A percentile compares a stretch with the other conserved stretches of the same genome.
phyloP scores from a whole-genome alignment of 139 green algal species.

The Closterium sp. region DNA sequence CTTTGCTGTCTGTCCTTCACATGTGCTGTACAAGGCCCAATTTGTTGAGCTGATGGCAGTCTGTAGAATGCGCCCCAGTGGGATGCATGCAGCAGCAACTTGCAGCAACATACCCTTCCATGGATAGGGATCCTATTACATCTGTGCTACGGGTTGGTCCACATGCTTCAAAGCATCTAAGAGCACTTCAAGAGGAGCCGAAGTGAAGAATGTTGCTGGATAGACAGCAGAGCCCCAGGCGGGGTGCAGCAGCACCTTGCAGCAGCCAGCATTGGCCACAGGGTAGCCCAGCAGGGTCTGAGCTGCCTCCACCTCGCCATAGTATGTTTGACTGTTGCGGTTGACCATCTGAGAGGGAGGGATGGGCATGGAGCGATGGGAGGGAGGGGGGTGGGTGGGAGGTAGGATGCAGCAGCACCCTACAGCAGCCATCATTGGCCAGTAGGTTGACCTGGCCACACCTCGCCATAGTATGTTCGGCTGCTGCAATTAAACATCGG shows the following conservation, averaged over 20 bases:
- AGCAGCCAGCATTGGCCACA: constrained; percentile 73
- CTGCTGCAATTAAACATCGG: constrained; percentile 63
- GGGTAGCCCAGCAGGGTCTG: constrained; percentile 66
- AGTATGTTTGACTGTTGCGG: constrained; percentile 65
- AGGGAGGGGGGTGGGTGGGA: constrained; percentile 1
- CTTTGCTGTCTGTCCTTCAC: too few relatives aligned
- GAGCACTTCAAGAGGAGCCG: constrained; percentile 61
- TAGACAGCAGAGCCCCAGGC: constrained; percentile 88
- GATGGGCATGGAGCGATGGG: constrained; percentile 6
- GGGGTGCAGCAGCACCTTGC: constrained; percentile 88
- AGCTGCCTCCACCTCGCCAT: constrained; percentile 85
- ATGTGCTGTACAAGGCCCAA: too few relatives aligned
- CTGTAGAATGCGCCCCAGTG: too few relatives aligned
- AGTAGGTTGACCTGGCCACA: too few relatives aligned
- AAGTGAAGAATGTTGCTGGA: constrained; percentile 85
- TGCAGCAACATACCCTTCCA: too few relatives aligned
- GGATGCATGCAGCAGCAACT: too few relatives aligned
- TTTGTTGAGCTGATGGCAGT: too few relatives aligned
- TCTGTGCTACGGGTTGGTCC: background rate
- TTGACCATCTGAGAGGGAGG: constrained; percentile 53
- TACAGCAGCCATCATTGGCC: too few relatives aligned
- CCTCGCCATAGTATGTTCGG: constrained; percentile 79
- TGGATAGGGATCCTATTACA: too few relatives aligned
- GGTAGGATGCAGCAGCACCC: too few relatives aligned
- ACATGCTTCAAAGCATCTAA: background rate